A percentile compares a stretch with the other conserved stretches of the same genome.
Conservation (phyloP, 2,329 filamentous ascomycete species). For the Ramichloridium luteum region DNA sequence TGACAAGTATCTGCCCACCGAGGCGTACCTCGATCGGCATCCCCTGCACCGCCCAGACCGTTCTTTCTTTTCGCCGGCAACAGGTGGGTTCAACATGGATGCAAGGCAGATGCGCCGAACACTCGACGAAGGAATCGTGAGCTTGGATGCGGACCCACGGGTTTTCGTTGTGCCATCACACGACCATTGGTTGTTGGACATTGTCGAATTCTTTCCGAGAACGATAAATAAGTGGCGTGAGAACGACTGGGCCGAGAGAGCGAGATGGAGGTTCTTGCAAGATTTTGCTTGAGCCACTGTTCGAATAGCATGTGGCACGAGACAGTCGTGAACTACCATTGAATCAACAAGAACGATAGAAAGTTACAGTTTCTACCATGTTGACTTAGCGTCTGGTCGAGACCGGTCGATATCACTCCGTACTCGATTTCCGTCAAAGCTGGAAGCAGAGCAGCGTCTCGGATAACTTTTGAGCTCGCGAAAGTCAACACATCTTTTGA, state of each 20-base stretch:
- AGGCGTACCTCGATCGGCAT: neutral
- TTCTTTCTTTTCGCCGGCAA: slow-evolving; percentile 1
- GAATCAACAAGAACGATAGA: too few species aligned
- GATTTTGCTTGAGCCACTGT: slow-evolving; percentile 36
- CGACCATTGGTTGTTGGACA: slow-evolving; percentile 31
- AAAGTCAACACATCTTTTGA: too few species aligned
- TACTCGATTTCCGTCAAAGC: too few species aligned
- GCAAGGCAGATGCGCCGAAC: neutral
- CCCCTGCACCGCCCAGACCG: neutral
- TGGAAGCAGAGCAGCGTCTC: too few species aligned
- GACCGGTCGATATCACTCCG: too few species aligned
- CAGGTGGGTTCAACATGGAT: slow-evolving; percentile 1
- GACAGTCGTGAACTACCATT: too few species aligned
- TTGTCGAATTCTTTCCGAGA: slow-evolving; percentile 40
- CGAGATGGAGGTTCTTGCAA: slow-evolving; percentile 39
- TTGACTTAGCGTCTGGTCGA: too few species aligned
- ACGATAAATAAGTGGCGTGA: slow-evolving; percentile 35
- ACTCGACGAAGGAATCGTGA: neutral
- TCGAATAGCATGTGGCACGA: too few species aligned
- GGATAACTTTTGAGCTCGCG: too few species aligned
- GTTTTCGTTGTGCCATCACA: slow-evolving; percentile 38
- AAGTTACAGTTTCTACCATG: too few species aligned
- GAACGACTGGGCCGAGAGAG: slow-evolving; percentile 35
- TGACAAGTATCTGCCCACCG: neutral
- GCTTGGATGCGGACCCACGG: slow-evolving; percentile 27